Evolutionary conservation across 176 grass and related monocot genomes (phyloP), one percentile per base, ranked within the genome.

Genomic region (Rhynchospora breviuscula): DNA sequence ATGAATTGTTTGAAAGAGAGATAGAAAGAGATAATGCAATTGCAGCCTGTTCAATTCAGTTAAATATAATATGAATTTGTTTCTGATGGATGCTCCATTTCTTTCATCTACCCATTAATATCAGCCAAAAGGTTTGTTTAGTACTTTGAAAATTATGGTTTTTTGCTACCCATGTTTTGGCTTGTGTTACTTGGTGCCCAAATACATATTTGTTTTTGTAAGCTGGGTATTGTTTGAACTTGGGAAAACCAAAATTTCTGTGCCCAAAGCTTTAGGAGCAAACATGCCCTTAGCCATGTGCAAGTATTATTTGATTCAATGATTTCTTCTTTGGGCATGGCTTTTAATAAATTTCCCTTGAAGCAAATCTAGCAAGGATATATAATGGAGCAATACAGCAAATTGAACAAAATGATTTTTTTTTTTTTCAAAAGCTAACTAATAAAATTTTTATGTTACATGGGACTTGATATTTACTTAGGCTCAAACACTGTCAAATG

Each of bases 401-500:
- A 44, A 45, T 61, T 44, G 78, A 59, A 79, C 31, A 80, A 40
- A 80, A 80, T 80, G 31, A 21, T n/a, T 29, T 29, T 35, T 44
- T 19, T 7, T 29, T 21, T 62, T 5, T n/a, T 44, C 40, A 15
- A 52, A 44, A 62, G 15, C 10, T 62, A 59, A 62, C 15, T 25
- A 48, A 47, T 51, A 25, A 15, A 63, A 79, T 62, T 11, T 59
- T 13, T 45, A 48, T 66, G 35, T 67, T 25, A 26, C 10, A 51
- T 82, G 33, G 35, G 12, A 64, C 15, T 64, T 64, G 61, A 64
- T 64, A 31, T 81, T 81, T 81, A 56, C 48, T 63, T 25, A 82
- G 80, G 80, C 47, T 67, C 80, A 82, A 49, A 49, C 80, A 48
- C 46, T 53, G 61, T 43, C 80, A 3, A 53, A 21, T 82, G 45